phyloP scores from a whole-genome alignment of 106 monocot genomes.

The Dendrobium nobile region DNA sequence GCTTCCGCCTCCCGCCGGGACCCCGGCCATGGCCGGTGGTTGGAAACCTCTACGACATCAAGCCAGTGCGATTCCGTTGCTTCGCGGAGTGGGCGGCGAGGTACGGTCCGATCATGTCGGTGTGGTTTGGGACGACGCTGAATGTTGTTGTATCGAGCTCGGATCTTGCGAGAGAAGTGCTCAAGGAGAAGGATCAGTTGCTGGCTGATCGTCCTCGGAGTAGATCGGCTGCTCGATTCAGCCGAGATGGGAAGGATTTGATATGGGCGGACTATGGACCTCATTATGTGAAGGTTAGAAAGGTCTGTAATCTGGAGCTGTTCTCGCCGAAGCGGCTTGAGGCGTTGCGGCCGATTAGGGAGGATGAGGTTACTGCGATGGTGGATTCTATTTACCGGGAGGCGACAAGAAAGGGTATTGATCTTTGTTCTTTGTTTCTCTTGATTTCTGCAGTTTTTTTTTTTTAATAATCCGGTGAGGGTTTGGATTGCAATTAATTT shows the following conservation, averaged over 20 bases:
- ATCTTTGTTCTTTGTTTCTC: neutral
- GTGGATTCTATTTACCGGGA: slow-evolving; percentile 61
- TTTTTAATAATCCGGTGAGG: neutral
- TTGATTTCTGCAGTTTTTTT: neutral
- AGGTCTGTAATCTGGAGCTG: slow-evolving; percentile 87
- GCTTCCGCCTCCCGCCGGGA: slow-evolving; percentile 53
- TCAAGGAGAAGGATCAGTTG: slow-evolving; percentile 83
- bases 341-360: slow-evolving; percentile 72
- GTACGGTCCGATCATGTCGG: slow-evolving; percentile 86
- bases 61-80: slow-evolving; percentile 77
- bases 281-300: slow-evolving; percentile 92
- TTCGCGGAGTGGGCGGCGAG: slow-evolving; percentile 73
- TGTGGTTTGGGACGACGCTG: slow-evolving; percentile 83
- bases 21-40: slow-evolving; percentile 71
- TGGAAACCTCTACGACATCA: slow-evolving; percentile 78
- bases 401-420: slow-evolving; percentile 38
- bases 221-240: slow-evolving; percentile 71
- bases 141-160: slow-evolving; percentile 76
- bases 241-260: slow-evolving; percentile 69
- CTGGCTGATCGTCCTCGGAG: slow-evolving; percentile 70
- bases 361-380: slow-evolving; percentile 98
- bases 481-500: too few species aligned
- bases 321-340: slow-evolving; percentile 78
- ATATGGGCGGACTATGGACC: slow-evolving; percentile 97
- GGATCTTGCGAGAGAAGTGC: slow-evolving; percentile 73